Evolutionary conservation across 164 flowering plant species (phyloP).

Genomic region (Berberis vulgaris): DNA sequence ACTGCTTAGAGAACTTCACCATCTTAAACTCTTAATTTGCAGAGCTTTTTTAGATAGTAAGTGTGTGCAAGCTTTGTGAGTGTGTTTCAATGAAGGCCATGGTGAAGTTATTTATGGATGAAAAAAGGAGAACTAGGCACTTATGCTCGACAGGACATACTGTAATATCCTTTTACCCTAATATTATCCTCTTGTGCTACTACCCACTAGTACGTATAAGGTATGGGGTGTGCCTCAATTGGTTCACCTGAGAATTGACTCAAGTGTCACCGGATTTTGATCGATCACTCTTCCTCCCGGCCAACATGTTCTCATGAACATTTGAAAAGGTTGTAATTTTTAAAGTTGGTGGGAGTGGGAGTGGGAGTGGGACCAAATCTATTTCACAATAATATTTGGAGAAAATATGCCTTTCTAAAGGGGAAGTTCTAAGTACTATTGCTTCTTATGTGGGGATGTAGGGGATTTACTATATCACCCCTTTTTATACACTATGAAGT

Average conservation of each 20-base stretch:
- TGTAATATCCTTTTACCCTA: conserved; percentile 41
- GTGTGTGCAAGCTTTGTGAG: conserved; percentile 11
- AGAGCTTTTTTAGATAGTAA: neutral
- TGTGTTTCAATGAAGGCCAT: conserved; percentile 25
- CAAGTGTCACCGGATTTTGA: conserved; percentile 8
- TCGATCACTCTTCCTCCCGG: conserved; percentile 2
- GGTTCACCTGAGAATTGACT: conserved; percentile 20
- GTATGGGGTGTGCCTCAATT: conserved; percentile 4
- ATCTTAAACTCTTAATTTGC: conserved; percentile 13
- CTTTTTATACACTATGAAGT: neutral
- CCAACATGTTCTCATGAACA: conserved; percentile 16
- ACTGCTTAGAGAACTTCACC: conserved; percentile 97
- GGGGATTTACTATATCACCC: neutral
- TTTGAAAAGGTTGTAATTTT: conserved; percentile 12
- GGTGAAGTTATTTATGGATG: conserved; percentile 38
- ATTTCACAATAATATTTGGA: conserved; percentile 1
- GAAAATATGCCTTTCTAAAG: neutral
- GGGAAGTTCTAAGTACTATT: neutral
- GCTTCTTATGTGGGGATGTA: neutral
- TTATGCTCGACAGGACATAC: conserved; percentile 58
- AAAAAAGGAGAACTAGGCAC: conserved; percentile 25
- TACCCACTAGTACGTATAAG: conserved; percentile 28
- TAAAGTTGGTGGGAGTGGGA: conserved; percentile 10
- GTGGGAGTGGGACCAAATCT: conserved; percentile 14
- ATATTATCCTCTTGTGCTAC: conserved; percentile 17